Conservation (phyloP, 2,329 filamentous ascomycete genomes). For the Emericellopsis atlantica region DNA sequence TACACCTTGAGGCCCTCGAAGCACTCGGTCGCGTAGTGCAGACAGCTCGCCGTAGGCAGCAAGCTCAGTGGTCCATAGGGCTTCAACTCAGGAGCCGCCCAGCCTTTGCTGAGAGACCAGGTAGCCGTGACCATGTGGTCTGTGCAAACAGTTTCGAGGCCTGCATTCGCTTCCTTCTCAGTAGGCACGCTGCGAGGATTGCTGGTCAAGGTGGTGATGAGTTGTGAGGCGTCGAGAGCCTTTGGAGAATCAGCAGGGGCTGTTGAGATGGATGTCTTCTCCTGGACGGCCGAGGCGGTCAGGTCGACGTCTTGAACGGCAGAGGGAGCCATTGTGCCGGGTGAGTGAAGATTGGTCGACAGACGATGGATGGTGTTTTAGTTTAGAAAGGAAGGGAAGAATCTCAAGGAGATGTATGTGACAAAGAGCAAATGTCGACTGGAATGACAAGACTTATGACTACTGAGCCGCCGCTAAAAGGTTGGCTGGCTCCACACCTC, state of each 20-base stretch:
- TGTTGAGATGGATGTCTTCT: conserved; percentile 24
- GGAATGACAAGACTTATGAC: no score
- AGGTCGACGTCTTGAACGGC: conserved; percentile 35
- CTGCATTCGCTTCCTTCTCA: conserved; percentile 31
- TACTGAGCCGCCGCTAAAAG: no score
- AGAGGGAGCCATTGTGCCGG: conserved; percentile 32
- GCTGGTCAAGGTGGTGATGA: conserved; percentile 39
- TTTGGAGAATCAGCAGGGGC: conserved; percentile 8
- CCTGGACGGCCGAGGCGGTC: conserved; percentile 36
- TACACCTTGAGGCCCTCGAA: conserved; percentile 80
- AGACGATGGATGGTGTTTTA: no score
- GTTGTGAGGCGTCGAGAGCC: conserved; percentile 40
- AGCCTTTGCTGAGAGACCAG: conserved; percentile 56
- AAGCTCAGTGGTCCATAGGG: conserved; percentile 68
- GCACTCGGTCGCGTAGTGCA: conserved; percentile 86
- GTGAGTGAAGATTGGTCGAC: no score
- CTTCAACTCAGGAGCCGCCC: conserved; percentile 60
- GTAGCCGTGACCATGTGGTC: conserved; percentile 78
- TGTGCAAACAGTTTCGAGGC: conserved; percentile 47
- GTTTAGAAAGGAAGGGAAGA: no score
- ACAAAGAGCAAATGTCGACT: no score
- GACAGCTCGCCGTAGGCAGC: conserved; percentile 66
- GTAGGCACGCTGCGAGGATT: conserved; percentile 39
- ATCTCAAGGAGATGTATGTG: no score
- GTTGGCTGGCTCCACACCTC: no score